phyloP scores from a whole-genome alignment of 352 stramenopile species.

The Phytophthora megakarya region DNA sequence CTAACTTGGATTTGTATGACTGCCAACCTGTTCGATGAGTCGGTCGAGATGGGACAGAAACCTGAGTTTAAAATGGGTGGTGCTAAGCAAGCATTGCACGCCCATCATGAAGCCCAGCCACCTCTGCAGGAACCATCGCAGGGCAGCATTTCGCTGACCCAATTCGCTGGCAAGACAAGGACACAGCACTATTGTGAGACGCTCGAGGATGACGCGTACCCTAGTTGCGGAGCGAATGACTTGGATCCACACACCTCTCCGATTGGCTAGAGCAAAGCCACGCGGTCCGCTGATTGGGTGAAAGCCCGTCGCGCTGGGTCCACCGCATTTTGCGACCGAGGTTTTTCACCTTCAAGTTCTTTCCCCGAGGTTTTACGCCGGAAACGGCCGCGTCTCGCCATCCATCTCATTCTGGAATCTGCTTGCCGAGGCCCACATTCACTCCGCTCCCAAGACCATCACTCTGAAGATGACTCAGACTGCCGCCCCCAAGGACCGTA shows the following conservation, averaged over 20 bases:
- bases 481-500: constrained; percentile 55
- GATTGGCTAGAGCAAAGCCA: constrained; percentile 8
- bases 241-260: neutral
- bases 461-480: constrained; percentile 62
- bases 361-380: constrained; percentile 37
- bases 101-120: constrained; percentile 1
- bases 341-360: constrained; percentile 29
- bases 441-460: constrained; percentile 6
- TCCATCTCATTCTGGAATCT: constrained; percentile 63
- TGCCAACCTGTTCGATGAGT: neutral
- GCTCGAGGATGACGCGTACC: constrained; percentile 9
- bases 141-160: neutral
- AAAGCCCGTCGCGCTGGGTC: constrained; percentile 26
- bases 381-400: constrained; percentile 8
- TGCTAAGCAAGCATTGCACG: constrained; percentile 19
- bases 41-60: constrained; percentile 7
- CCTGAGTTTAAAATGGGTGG: constrained; percentile 22
- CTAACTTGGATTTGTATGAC: constrained; percentile 1
- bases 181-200: constrained; percentile 6
- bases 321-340: constrained; percentile 21
- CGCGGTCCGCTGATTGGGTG: constrained; percentile 26
- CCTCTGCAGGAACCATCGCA: neutral
- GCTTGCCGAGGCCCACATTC: constrained; percentile 29
- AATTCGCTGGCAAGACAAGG: neutral
- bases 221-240: constrained; percentile 8